phyloP scores from a whole-genome alignment of 2,329 filamentous ascomycete species.

The Aureobasidium sp. region DNA sequence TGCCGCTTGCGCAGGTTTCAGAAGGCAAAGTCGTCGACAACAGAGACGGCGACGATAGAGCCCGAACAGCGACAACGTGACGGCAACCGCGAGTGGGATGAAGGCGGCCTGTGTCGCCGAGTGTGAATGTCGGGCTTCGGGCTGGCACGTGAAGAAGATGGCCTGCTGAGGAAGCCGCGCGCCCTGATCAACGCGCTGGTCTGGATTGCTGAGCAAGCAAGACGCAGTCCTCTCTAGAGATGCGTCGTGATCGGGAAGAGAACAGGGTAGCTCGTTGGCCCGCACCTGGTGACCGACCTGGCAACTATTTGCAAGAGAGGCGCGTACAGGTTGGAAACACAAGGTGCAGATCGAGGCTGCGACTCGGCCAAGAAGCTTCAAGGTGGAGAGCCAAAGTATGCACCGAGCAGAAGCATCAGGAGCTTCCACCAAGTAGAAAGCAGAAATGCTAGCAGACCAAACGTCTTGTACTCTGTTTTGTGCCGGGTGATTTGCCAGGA shows the following conservation, averaged over 20 bases:
- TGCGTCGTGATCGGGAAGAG: not conserved
- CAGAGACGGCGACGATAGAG: not conserved
- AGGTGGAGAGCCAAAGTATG: not conserved
- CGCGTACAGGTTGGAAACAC: not conserved
- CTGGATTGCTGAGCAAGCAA: slow-evolving; percentile 1
- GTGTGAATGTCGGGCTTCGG: not conserved
- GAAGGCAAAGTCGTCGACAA: not conserved
- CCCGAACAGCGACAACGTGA: not conserved
- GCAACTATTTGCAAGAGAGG: not conserved
- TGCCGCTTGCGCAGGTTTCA: not conserved
- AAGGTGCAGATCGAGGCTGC: not conserved
- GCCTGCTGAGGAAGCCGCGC: not conserved
- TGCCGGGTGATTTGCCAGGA: not conserved
- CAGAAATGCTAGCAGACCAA: not conserved
- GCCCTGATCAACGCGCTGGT: not conserved
- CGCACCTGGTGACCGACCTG: not conserved
- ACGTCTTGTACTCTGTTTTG: not conserved
- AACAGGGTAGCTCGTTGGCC: not conserved
- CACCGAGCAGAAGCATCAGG: not conserved
- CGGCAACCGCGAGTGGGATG: not conserved
- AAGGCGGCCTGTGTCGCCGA: slow-evolving; percentile 6
- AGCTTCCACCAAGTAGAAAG: not conserved
- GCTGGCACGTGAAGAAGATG: not conserved
- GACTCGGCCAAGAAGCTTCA: not conserved
- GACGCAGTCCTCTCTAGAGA: not conserved